A percentile compares a stretch with the other conserved stretches of the same genome.
phyloP scores from a whole-genome alignment of 306 rosid species.

The Quercus parvula region DNA sequence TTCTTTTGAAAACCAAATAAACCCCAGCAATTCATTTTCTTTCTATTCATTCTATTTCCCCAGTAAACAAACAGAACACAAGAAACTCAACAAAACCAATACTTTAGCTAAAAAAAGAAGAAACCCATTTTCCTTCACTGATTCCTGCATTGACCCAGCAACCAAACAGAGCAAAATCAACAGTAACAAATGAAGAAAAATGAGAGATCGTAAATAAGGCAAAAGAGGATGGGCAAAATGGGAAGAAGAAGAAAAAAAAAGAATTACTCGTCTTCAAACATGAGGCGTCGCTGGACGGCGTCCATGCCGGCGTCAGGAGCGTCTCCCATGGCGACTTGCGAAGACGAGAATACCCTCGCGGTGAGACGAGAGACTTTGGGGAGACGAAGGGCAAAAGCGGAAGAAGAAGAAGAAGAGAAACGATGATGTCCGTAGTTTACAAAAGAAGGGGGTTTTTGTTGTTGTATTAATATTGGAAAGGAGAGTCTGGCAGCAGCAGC shows the following conservation, averaged over 20 bases:
- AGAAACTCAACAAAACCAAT: neutral
- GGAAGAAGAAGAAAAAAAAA: neutral
- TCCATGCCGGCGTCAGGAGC: constrained; percentile 80
- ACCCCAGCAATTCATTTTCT: neutral
- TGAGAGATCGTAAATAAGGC: neutral
- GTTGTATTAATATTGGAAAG: no score
- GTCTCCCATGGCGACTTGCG: constrained; percentile 54
- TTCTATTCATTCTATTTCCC: neutral
- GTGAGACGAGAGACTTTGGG: neutral
- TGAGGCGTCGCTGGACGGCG: constrained; percentile 97
- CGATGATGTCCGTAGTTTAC: no score
- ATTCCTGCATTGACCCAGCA: neutral
- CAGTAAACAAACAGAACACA: neutral
- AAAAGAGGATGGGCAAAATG: neutral
- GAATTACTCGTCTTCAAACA: constrained; percentile 88
- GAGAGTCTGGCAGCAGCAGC: no score
- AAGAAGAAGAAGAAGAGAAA: neutral
- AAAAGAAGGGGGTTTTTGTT: no score
- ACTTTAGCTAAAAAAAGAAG: neutral
- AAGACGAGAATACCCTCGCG: constrained; percentile 29
- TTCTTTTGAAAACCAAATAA: neutral
- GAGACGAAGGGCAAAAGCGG: neutral
- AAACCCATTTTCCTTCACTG: neutral
- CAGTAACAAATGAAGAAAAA: neutral
- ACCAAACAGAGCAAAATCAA: neutral